These are phyloP conservation scores for Papilionanthe hybrid DNA, from an alignment of 116 monocot genomes.

Conservation along the genomic window DNA sequence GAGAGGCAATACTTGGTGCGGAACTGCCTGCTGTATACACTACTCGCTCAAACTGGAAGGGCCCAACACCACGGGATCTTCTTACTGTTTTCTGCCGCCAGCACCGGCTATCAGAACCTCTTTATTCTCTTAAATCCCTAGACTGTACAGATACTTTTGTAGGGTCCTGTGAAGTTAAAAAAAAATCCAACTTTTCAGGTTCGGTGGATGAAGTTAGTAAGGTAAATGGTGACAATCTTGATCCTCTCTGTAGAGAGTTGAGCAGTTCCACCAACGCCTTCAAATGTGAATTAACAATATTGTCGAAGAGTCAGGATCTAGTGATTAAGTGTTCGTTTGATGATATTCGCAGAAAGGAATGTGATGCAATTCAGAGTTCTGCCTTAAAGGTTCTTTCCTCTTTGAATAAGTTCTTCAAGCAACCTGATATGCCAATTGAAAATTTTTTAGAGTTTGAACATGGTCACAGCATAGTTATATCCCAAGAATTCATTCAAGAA, in stretches of 20 bases:
- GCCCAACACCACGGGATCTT: conserved; percentile 60
- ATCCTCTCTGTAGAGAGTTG: conserved; percentile 4
- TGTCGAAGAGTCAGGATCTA: conserved; percentile 43
- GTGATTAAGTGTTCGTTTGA: conserved; percentile 40
- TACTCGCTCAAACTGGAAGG: conserved; percentile 75
- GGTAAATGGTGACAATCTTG: conserved; percentile 7
- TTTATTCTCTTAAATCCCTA: conserved; percentile 39
- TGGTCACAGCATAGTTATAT: conserved; percentile 25
- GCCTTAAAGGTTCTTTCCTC: conserved; percentile 63
- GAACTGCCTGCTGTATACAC: conserved; percentile 63
- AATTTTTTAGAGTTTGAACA: conserved; percentile 31
- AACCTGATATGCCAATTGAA: conserved; percentile 32
- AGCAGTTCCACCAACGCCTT: conserved; percentile 20
- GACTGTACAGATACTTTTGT: conserved; percentile 10
- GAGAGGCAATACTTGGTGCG: conserved; percentile 71
- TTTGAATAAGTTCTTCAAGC: conserved; percentile 53
- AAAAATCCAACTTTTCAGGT: conserved; percentile 10
- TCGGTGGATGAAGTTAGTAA: conserved; percentile 7
- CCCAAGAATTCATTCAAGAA: conserved; percentile 27
- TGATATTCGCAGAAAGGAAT: conserved; percentile 54
- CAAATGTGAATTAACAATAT: conserved; percentile 68
- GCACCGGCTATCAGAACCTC: conserved; percentile 64
- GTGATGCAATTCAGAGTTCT: conserved; percentile 74
- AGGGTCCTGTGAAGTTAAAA: conserved; percentile 5
- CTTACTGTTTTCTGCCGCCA: conserved; percentile 69